A percentile compares a stretch with the other conserved stretches of the same genome.
Conservation (phyloP, 257 asterid genomes). For the Solanum paucissectum region DNA sequence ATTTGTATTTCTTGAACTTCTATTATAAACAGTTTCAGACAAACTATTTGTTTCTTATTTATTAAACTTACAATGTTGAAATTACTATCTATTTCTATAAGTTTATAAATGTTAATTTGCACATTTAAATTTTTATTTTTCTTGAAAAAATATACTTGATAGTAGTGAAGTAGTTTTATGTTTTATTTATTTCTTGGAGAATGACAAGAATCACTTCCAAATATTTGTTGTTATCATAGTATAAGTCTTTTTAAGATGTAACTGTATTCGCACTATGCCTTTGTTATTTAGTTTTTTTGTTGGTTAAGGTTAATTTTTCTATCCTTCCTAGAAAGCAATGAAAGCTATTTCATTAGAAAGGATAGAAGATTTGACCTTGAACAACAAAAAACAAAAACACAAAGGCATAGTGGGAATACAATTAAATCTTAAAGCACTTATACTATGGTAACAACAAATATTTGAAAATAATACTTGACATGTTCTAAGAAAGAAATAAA, state of each 20-base stretch:
- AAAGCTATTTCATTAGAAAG: not conserved
- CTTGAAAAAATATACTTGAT: not conserved
- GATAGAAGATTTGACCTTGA: not conserved
- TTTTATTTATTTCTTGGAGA: not conserved
- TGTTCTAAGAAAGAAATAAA: not conserved
- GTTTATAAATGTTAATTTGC: not conserved
- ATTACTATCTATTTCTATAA: constrained; percentile 1
- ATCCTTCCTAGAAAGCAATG: not conserved
- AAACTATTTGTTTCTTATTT: not conserved
- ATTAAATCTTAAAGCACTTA: not conserved
- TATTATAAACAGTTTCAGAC: not conserved
- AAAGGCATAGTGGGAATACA: not conserved
- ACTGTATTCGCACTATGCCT: not conserved
- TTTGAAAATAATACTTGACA: not conserved
- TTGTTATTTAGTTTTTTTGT: too few relatives aligned
- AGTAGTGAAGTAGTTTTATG: not conserved
- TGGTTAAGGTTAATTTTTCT: not conserved
- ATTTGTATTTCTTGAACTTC: not conserved
- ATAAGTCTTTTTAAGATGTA: not conserved
- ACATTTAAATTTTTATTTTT: too few relatives aligned
- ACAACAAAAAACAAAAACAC: not conserved
- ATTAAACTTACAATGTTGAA: not conserved
- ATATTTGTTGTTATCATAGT: not conserved
- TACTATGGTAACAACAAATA: not conserved
- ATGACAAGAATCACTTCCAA: not conserved